Conservation (phyloP, 768 basidiomycete genomes). For the Macrolepiota dolichaula region DNA sequence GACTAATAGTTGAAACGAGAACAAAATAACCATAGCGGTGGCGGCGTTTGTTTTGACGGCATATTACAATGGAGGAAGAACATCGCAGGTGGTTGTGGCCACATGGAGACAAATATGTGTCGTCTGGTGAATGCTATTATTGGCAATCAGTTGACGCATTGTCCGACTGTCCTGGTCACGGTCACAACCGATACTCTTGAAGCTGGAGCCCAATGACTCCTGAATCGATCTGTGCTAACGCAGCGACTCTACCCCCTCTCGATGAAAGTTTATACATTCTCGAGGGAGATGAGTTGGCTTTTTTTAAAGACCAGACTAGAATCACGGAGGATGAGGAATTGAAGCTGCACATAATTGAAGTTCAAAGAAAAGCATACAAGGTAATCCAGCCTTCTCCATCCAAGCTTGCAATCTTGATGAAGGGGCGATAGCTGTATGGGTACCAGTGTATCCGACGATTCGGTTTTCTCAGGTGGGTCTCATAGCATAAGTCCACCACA, state of each 20-base stretch:
- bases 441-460: conserved; percentile 37
- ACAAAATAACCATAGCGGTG: background rate
- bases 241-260: conserved; percentile 13
- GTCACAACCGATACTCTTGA: background rate
- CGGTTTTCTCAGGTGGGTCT: conserved; percentile 28
- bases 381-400: background rate
- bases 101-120: conserved; percentile 23
- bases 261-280: conserved; percentile 25
- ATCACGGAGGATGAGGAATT: conserved; percentile 32
- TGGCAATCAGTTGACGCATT: conserved; percentile 33
- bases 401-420: conserved; percentile 22
- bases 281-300: conserved; percentile 22
- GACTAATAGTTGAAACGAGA: conserved; percentile 3
- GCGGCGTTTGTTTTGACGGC: background rate
- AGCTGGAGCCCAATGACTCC: background rate
- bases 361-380: conserved; percentile 33
- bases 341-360: conserved; percentile 32
- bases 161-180: background rate
- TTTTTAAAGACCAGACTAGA: conserved; percentile 33
- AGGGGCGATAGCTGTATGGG: conserved; percentile 16
- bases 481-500: background rate
- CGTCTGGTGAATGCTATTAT: conserved; percentile 25
- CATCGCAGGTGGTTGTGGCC: conserved; percentile 31
- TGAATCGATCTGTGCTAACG: background rate
- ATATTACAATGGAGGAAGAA: conserved; percentile 35